Conservation (phyloP, 371 early-diverging fungal species). For the Rozella allomycis region DNA sequence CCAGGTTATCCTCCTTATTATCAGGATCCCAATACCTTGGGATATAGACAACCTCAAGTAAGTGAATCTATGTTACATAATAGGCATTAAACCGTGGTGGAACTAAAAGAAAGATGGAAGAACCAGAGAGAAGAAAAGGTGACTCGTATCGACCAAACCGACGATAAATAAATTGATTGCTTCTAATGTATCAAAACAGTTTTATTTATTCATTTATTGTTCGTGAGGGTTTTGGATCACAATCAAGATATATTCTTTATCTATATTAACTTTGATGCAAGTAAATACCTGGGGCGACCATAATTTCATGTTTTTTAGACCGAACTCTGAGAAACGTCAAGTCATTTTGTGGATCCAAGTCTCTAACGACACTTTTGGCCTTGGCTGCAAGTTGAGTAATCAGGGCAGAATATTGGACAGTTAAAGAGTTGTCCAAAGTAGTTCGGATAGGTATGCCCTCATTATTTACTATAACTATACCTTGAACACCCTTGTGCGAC, state of each 20-base stretch:
- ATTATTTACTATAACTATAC: slow-evolving; percentile 46
- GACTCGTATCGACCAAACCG: too few species aligned
- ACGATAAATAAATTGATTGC: too few species aligned
- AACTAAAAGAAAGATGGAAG: too few species aligned
- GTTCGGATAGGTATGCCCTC: slow-evolving; percentile 69
- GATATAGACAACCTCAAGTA: too few species aligned
- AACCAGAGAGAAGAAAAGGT: too few species aligned
- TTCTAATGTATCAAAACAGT: too few species aligned
- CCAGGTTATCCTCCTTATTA: too few species aligned
- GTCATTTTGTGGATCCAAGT: slow-evolving; percentile 65
- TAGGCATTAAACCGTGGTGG: too few species aligned
- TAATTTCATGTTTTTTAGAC: slow-evolving; percentile 79
- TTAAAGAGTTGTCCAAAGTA: slow-evolving; percentile 51
- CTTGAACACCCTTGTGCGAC: slow-evolving; percentile 47
- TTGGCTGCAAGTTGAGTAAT: slow-evolving; percentile 48
- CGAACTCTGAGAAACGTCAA: slow-evolving; percentile 75
- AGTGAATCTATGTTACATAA: too few species aligned
- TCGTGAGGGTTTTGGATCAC: slow-evolving; percentile 58
- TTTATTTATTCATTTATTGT: not conserved
- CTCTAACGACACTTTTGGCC: slow-evolving; percentile 37
- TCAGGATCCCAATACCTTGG: too few species aligned
- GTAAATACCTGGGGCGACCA: slow-evolving; percentile 62
- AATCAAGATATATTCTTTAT: slow-evolving; percentile 66
- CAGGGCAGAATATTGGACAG: slow-evolving; percentile 51
- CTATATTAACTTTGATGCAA: slow-evolving; percentile 12